Conservation (phyloP, 2,329 filamentous ascomycete genomes). For the Colletotrichum liaoningense region DNA sequence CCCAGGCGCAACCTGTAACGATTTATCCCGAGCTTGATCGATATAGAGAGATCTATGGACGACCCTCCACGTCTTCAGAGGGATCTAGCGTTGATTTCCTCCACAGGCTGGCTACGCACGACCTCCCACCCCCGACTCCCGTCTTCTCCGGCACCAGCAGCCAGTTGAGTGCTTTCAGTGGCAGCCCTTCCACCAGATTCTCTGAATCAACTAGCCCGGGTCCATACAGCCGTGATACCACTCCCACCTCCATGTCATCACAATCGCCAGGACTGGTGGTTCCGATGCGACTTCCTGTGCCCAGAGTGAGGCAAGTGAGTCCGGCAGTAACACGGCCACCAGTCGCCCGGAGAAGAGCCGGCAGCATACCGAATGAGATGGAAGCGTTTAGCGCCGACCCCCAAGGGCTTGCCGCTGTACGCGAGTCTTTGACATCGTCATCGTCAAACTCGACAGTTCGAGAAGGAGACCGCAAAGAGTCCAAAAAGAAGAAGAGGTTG, state of each 20-base stretch:
- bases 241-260: slow-evolving; percentile 81
- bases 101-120: slow-evolving; percentile 70
- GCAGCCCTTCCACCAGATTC: slow-evolving; percentile 80
- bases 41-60: slow-evolving; percentile 60
- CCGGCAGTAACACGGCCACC: slow-evolving; percentile 68
- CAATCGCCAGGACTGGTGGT: slow-evolving; percentile 74
- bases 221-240: slow-evolving; percentile 80
- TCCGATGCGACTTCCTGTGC: slow-evolving; percentile 56
- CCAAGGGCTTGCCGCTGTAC: slow-evolving; percentile 72
- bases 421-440: slow-evolving; percentile 78
- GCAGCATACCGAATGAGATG: slow-evolving; percentile 64
- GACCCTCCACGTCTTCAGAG: slow-evolving; percentile 48
- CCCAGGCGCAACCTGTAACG: slow-evolving; percentile 53
- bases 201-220: slow-evolving; percentile 78
- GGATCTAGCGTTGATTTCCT: slow-evolving; percentile 57
- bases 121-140: slow-evolving; percentile 75
- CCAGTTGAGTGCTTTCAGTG: slow-evolving; percentile 70
- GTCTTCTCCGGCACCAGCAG: slow-evolving; percentile 70
- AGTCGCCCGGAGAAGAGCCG: slow-evolving; percentile 67
- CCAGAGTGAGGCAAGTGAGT: slow-evolving; percentile 65
- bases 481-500: slow-evolving; percentile 56
- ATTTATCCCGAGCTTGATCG: slow-evolving; percentile 72
- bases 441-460: slow-evolving; percentile 78
- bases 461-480: slow-evolving; percentile 55
- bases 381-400: slow-evolving; percentile 59